Conservation (phyloP, 2,329 filamentous ascomycete genomes). For the Botrytis fabae region DNA sequence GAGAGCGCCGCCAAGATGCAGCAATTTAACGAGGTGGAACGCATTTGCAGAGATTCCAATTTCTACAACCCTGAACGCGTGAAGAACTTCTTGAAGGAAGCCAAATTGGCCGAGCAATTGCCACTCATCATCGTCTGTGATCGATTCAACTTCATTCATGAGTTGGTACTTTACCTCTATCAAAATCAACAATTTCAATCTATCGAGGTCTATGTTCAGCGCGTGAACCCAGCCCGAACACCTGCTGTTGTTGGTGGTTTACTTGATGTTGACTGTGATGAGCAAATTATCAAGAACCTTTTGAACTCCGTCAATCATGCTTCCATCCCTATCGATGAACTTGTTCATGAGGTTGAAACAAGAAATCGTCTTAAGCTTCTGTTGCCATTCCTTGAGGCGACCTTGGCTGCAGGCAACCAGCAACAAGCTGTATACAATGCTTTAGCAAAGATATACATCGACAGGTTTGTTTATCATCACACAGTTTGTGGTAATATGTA, state of each 20-base stretch:
- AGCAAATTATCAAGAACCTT: conserved; percentile 91
- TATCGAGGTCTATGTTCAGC: conserved; percentile 96
- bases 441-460: conserved; percentile 98
- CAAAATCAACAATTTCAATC: conserved; percentile 99
- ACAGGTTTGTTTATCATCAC: conserved; percentile 49
- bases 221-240: conserved; percentile 87
- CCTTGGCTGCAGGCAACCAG: conserved; percentile 84
- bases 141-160: conserved; percentile 98
- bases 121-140: conserved; percentile 98
- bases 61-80: conserved; percentile 47
- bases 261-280: conserved; percentile 95
- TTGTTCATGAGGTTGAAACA: conserved; percentile 91
- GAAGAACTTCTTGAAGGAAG: conserved; percentile 99
- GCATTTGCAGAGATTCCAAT: conserved; percentile 79
- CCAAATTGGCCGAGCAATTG: conserved; percentile 85
- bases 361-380: conserved; percentile 95
- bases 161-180: conserved; percentile 93
- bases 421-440: conserved; percentile 97
- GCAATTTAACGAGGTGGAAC: conserved; percentile 93
- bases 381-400: conserved; percentile 92
- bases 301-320: conserved; percentile 80
- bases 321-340: conserved; percentile 88
- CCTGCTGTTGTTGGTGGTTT: conserved; percentile 91
- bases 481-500: neutral
- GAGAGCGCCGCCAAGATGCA: conserved; percentile 93